Base-by-base conservation (phyloP, 306 rosid genomes). In the Acmispon strigosus region DNA sequence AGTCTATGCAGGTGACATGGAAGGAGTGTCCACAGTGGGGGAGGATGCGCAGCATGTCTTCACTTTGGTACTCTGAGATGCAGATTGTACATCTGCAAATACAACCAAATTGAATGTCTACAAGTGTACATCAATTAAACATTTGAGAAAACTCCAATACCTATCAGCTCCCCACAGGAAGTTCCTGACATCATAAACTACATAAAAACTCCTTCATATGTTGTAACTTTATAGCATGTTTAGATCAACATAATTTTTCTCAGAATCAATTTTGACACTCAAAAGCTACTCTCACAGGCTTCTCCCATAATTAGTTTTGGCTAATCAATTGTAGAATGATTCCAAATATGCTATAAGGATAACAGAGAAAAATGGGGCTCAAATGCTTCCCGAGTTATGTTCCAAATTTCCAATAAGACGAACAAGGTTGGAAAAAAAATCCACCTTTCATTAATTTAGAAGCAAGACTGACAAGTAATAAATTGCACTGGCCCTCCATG, bases 11-110 rank as follows among this genome's bases (percentile, higher is more conserved):
- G 80, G 76, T 70, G 32, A 86, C 87, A 70, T 93, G 98, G 83
- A 93, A 93, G 69, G 79, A 93, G 85, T 93, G 98, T 12, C 90
- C 96, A 27, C 98, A 93, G 36, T 79, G 75, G 5, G 98, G 98
- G 42, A 93, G 98, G 70, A 93, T 90, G 42, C 96, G 96, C 78
- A 93, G 61, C 39, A 84, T 41, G 67, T 93, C 98, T 42, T 88
- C 91, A 2, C 82, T 76, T 15, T 74, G 89, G 87, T 90, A 93
- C 32, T 93, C 96, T 12, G 90, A 78, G 0, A 90, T 91, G 84
- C 98, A 93, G 58, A 91, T 87, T 39, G 96, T 79, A 77, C 98
- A 93, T 72, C 98, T 93, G 76, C 69, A 64, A 57, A 67, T 10
- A 3, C 53, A 76, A 75, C 59, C 77, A 39, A 80, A 58, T 43